Evolutionary conservation across 1,284 basidiomycete species (phyloP), one percentile per base, ranked within the genome.

Genomic region (Coriolopsis trogii): DNA sequence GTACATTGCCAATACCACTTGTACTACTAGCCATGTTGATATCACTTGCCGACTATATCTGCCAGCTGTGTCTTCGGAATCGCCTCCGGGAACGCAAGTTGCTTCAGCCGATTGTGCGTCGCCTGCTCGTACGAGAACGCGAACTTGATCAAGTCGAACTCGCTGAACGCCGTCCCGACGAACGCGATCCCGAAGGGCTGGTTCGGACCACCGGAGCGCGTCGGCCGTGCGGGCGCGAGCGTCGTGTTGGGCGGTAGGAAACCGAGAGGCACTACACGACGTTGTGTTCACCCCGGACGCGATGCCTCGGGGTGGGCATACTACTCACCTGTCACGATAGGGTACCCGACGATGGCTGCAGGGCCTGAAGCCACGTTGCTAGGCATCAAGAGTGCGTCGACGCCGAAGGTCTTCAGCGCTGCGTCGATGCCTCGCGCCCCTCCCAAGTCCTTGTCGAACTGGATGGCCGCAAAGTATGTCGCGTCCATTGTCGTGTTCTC

Each of bases 341-440:
- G 82, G 61, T 84, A 85, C 6, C 82, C 81, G 0, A 77, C 80
- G 41, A 84, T 78, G 3, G 81, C 81, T 73, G 65, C 47, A 2
- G 57, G 58, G 2, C 25, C 53, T 2, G 58, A 51, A 9, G 55
- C 69, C 42, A 81, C 81, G 13, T 73, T 67, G 1, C 80, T 73
- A 4, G 84, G 85, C 13, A 84, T 69, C 6, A 86, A 68, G 12
- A 87, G 69, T 0, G 84, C 85, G 56, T 86, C 82, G 0, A 80
- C 65, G 8, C 70, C 60, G 61, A 70, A 75, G 29, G 65, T 56
- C 46, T 72, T 63, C 18, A 81, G 64, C 4, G 72, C 67, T 0
- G 68, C 75, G 55, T 80, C 79, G 45, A 81, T 78, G 7, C 78
- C 79, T 8, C 70, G 60, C 8, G 65, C 69, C n/a, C 67, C 66